These are phyloP conservation scores for Salix arbutifolia DNA, from an alignment of 345 rosid genomes.

Conservation along the genomic window DNA sequence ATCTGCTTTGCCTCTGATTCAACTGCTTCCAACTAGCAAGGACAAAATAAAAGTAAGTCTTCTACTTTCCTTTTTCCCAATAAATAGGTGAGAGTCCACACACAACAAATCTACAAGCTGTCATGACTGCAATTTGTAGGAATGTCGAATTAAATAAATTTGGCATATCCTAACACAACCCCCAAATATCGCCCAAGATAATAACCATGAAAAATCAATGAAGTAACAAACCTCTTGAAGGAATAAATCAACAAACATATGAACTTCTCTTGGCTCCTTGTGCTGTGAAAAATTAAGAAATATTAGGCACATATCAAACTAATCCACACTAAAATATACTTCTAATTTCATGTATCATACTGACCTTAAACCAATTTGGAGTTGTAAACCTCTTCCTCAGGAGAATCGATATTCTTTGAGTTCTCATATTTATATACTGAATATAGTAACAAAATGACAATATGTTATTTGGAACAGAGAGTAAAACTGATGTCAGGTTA, in stretches of 20 bases:
- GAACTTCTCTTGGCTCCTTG: conserved; percentile 99
- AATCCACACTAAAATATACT: conserved; percentile 7
- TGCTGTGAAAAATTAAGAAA: conserved; percentile 56
- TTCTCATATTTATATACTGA: conserved; percentile 80
- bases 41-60: conserved; percentile 10
- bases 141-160: not conserved
- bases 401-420: conserved; percentile 74
- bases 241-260: conserved; percentile 92
- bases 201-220: not conserved
- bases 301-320: conserved; percentile 15
- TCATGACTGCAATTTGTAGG: not conserved
- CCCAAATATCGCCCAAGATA: not conserved
- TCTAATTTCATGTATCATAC: conserved; percentile 9
- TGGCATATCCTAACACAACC: not conserved
- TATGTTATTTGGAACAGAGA: not conserved
- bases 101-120: not conserved
- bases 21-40: conserved; percentile 60
- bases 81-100: not conserved
- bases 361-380: conserved; percentile 98
- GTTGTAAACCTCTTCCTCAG: conserved; percentile 88
- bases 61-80: not conserved
- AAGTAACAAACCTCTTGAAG: conserved; percentile 70
- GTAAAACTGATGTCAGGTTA: not conserved
- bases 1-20: conserved; percentile 78
- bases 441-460: conserved; percentile 18